Evolutionary conservation across 2,329 filamentous ascomycete genomes (phyloP).

Genomic region (Sporothrix brunneoviolacea): DNA sequence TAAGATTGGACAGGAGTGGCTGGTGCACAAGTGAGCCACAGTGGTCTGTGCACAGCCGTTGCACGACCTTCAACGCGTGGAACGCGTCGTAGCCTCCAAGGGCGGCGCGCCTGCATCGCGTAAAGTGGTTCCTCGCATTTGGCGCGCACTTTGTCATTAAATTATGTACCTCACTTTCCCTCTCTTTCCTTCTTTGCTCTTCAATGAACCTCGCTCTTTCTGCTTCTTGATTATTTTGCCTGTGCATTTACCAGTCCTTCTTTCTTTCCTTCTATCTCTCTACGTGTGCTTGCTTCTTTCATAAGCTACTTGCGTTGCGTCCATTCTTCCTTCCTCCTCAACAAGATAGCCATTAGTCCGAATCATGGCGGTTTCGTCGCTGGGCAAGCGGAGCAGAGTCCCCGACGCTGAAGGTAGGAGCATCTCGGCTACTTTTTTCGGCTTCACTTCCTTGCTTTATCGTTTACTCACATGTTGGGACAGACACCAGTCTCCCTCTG

Average conservation of each 20-base stretch:
- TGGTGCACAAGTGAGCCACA: constrained; percentile 7
- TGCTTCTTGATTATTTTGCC: constrained; percentile 1
- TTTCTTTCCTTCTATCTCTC: constrained; percentile 1
- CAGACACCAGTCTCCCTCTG: constrained; percentile 26
- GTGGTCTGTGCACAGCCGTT: constrained; percentile 1
- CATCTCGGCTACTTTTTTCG: no score
- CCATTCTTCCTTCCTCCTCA: neutral
- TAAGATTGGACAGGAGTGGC: neutral
- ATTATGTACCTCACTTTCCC: constrained; percentile 8
- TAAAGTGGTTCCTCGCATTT: constrained; percentile 15
- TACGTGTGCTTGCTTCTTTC: neutral
- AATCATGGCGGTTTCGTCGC: constrained; percentile 11
- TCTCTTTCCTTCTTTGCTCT: neutral
- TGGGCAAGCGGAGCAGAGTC: constrained; percentile 15
- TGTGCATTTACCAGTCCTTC: neutral
- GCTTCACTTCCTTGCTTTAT: neutral
- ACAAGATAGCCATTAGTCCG: neutral
- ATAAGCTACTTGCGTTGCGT: neutral
- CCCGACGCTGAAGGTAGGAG: constrained; percentile 10
- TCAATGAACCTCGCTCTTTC: neutral
- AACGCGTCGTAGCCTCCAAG: no score
- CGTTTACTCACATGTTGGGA: neutral
- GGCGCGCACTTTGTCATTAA: constrained; percentile 9
- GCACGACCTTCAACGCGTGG: constrained; percentile 4
- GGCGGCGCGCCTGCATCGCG: constrained; percentile 5